Percentiles rank a stretch among this genome's conserved stretches.
Conservation (phyloP, 768 basidiomycete species). For the Wakefieldia striispora region DNA sequence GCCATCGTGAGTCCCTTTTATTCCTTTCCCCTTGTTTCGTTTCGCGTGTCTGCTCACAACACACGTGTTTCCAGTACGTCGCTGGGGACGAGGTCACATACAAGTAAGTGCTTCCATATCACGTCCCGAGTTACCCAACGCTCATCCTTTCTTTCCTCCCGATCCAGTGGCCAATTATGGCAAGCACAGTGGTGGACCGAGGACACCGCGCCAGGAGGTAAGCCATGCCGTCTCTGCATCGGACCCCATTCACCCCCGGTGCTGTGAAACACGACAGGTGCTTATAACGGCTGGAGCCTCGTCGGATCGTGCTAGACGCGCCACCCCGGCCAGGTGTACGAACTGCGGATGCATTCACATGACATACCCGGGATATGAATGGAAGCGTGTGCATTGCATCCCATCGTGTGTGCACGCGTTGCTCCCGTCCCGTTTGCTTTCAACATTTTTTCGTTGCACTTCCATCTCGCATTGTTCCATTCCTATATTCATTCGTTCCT, state of each 20-base stretch:
- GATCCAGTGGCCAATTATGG: slow-evolving; percentile 2
- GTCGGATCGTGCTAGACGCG: slow-evolving; percentile 11
- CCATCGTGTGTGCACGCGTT: too few species aligned
- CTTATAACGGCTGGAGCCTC: slow-evolving; percentile 11
- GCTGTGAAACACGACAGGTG: not conserved
- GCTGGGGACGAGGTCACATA: slow-evolving; percentile 42
- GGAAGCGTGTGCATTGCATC: too few species aligned
- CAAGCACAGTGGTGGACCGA: slow-evolving; percentile 21
- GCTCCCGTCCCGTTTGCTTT: too few species aligned
- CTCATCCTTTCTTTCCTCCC: too few species aligned
- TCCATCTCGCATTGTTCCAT: too few species aligned
- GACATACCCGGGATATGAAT: too few species aligned
- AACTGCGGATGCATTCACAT: too few species aligned
- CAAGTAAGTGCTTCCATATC: slow-evolving; percentile 28
- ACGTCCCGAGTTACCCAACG: too few species aligned
- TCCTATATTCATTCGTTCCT: too few species aligned
- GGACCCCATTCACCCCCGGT: too few species aligned
- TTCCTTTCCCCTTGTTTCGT: not conserved
- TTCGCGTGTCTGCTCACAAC: not conserved
- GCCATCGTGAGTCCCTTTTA: slow-evolving; percentile 34
- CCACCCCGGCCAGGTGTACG: not conserved
- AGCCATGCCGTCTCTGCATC: not conserved
- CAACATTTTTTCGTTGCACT: too few species aligned
- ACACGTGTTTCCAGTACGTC: slow-evolving; percentile 35
- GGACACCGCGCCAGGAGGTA: slow-evolving; percentile 1